Evolutionary conservation across 495 filamentous ascomycete species (phyloP).

Genomic region (Alectoria sarmentosa): DNA sequence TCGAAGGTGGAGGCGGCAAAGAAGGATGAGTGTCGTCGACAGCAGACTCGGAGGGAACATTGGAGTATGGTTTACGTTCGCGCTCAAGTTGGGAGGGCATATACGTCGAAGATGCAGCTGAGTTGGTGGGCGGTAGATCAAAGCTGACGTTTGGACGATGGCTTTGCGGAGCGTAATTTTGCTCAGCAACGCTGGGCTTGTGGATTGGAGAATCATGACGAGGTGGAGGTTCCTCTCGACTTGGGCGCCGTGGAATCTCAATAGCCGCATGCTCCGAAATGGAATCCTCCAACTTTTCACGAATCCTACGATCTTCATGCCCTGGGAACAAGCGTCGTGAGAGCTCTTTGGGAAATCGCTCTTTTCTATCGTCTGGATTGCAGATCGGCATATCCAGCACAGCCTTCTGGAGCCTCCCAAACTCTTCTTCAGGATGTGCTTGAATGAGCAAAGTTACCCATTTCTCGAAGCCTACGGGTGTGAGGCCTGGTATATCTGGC

Average conservation of each 20-base stretch:
- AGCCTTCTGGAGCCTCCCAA: slow-evolving; percentile 63
- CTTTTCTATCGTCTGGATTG: slow-evolving; percentile 61
- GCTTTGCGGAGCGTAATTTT: slow-evolving; percentile 21
- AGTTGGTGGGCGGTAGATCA: slow-evolving; percentile 22
- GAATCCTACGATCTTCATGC: slow-evolving; percentile 31
- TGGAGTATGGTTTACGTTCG: slow-evolving; percentile 44
- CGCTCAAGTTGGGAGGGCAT: slow-evolving; percentile 39
- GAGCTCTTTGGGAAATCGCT: slow-evolving; percentile 74
- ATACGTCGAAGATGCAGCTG: slow-evolving; percentile 19
- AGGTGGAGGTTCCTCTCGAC: slow-evolving; percentile 22
- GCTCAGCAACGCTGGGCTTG: slow-evolving; percentile 22
- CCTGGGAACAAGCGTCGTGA: slow-evolving; percentile 65
- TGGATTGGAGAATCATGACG: slow-evolving; percentile 22
- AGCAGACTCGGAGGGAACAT: slow-evolving; percentile 32
- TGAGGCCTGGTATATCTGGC: slow-evolving; percentile 70
- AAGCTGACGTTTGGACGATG: slow-evolving; percentile 24
- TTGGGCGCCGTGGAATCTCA: slow-evolving; percentile 39
- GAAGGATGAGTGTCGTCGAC: slow-evolving; percentile 46
- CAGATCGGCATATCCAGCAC: slow-evolving; percentile 69
- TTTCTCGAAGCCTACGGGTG: slow-evolving; percentile 67
- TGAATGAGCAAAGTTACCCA: slow-evolving; percentile 73
- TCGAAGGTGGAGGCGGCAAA: slow-evolving; percentile 19
- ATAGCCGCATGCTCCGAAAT: slow-evolving; percentile 44
- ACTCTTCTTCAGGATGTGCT: slow-evolving; percentile 73
- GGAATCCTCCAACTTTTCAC: slow-evolving; percentile 39